A percentile compares a stretch with the other conserved stretches of the same genome.
These are phyloP conservation scores for Uronychia binucleata DNA, from an alignment of 73 alveolate genomes.

Conservation along the genomic window DNA sequence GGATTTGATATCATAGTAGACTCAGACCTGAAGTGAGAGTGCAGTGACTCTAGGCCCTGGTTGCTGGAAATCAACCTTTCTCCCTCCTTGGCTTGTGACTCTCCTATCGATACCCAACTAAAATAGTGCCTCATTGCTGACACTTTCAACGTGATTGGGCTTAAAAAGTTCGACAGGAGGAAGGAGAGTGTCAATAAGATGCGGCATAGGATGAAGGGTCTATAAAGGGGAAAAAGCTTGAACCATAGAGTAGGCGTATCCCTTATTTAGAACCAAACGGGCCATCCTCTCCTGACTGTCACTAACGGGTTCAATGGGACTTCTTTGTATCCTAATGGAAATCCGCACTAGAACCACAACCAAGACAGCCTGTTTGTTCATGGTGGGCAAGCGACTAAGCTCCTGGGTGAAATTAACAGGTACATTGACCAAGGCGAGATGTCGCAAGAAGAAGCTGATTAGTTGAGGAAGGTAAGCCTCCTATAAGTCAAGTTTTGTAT, in stretches of 20 bases:
- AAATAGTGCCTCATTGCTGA: conserved; percentile 78
- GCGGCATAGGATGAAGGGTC: conserved; percentile 55
- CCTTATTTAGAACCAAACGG: not conserved
- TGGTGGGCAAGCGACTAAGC: not conserved
- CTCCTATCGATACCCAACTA: conserved; percentile 77
- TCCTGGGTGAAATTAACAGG: conserved; percentile 15
- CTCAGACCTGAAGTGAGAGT: conserved; percentile 60
- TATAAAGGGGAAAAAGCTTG: conserved; percentile 34
- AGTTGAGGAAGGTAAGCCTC: conserved; percentile 23
- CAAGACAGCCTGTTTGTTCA: not conserved
- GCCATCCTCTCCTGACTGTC: not conserved
- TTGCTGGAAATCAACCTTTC: conserved; percentile 87
- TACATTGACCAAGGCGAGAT: conserved; percentile 1
- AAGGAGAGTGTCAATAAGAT: conserved; percentile 58
- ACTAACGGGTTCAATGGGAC: not conserved
- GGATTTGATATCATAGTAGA: conserved; percentile 73
- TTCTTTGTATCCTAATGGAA: not conserved
- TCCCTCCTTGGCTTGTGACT: conserved; percentile 85
- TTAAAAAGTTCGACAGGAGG: conserved; percentile 64
- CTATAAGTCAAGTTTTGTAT: not conserved
- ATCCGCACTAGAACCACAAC: not conserved
- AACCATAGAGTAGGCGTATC: not conserved
- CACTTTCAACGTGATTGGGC: conserved; percentile 81
- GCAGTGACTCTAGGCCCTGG: conserved; percentile 73
- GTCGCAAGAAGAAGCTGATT: not conserved